A percentile compares a stretch with the other conserved stretches of the same genome.
Evolutionary conservation across 2,329 filamentous ascomycete species (phyloP).

Genomic region (Aspergillus vadensis): DNA sequence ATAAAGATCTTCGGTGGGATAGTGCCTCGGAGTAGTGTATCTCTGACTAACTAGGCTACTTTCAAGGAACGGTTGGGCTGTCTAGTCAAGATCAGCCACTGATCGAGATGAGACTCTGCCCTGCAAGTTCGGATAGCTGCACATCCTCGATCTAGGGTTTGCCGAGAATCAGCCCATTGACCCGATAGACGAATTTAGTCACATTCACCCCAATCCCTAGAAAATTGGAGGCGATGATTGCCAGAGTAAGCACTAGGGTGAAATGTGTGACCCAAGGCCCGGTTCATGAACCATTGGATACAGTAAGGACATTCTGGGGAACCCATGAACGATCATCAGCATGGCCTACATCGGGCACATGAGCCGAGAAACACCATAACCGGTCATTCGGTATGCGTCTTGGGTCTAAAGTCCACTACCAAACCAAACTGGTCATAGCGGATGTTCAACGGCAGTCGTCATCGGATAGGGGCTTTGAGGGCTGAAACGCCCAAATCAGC

Average conservation of each 20-base stretch:
- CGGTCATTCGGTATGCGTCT: constrained; percentile 18
- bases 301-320: constrained; percentile 22
- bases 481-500: constrained; percentile 22
- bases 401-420: neutral
- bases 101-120: constrained; percentile 14
- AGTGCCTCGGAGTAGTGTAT: constrained; percentile 11
- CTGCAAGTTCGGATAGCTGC: constrained; percentile 12
- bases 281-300: constrained; percentile 11
- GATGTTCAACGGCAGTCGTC: constrained; percentile 11
- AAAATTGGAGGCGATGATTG: constrained; percentile 15
- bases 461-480: constrained; percentile 17
- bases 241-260: constrained; percentile 5
- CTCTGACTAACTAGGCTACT: constrained; percentile 9
- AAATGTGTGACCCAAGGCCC: neutral
- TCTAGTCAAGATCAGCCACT: constrained; percentile 14
- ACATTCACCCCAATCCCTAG: constrained; percentile 9
- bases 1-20: constrained; percentile 23
- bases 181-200: constrained; percentile 11
- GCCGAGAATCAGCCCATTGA: constrained; percentile 3
- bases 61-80: neutral
- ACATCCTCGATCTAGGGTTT: constrained; percentile 6
- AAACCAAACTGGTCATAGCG: constrained; percentile 4
- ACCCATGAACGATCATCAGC: constrained; percentile 17
- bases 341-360: constrained; percentile 20
- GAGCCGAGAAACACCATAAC: constrained; percentile 17